These are phyloP conservation scores for Kwoniella shivajii DNA, from an alignment of 1,284 basidiomycete genomes.

Conservation along the genomic window DNA sequence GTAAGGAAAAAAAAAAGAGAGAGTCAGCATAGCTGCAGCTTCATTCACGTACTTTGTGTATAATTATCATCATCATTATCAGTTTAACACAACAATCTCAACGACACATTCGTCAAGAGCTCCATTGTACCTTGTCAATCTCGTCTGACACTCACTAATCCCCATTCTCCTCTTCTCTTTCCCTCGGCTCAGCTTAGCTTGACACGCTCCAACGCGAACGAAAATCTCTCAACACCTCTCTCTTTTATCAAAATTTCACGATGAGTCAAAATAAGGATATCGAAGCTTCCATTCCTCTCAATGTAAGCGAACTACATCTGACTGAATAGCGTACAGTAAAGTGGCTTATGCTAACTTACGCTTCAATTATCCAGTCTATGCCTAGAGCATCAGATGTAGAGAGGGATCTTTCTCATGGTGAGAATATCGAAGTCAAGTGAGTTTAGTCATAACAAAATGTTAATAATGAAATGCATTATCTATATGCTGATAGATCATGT, in stretches of 20 bases:
- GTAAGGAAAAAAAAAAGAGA: too few relatives aligned
- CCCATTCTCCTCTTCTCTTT: too few relatives aligned
- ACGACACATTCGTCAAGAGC: too few relatives aligned
- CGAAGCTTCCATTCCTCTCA: constrained; percentile 43
- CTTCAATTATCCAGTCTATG: constrained; percentile 34
- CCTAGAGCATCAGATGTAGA: constrained; percentile 45
- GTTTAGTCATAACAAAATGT: constrained; percentile 15
- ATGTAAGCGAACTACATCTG: constrained; percentile 32
- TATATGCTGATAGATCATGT: neutral
- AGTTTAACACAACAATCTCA: too few relatives aligned
- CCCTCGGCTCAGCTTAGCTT: neutral
- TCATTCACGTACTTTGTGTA: too few relatives aligned
- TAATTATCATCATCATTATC: too few relatives aligned
- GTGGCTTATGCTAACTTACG: too few relatives aligned
- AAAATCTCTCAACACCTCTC: neutral
- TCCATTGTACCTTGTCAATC: too few relatives aligned
- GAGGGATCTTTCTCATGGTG: constrained; percentile 38
- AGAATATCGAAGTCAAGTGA: constrained; percentile 46
- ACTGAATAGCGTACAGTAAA: too few relatives aligned
- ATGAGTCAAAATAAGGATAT: constrained; percentile 34
- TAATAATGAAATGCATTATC: neutral
- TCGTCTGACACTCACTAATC: too few relatives aligned
- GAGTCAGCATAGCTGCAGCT: too few relatives aligned
- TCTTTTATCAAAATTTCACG: neutral
- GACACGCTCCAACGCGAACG: neutral